Conservation (phyloP, 768 basidiomycete species). For the Suillus variegatus region DNA sequence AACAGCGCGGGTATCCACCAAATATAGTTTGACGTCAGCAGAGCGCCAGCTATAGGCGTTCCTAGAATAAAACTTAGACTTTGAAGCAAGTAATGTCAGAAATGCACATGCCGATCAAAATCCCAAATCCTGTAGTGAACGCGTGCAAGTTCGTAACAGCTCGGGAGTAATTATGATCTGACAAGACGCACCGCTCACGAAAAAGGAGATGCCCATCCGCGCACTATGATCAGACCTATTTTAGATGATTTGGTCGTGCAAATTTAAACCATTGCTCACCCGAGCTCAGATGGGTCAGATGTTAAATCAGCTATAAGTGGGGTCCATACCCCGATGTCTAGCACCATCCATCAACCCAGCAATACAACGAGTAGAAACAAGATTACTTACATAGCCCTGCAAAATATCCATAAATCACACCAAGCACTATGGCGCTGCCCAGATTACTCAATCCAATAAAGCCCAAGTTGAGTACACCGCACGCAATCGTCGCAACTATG, state of each 20-base stretch:
- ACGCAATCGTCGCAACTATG: constrained; percentile 33
- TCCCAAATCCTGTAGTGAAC: constrained; percentile 16
- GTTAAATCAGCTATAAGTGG: constrained; percentile 48
- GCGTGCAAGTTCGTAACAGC: not conserved
- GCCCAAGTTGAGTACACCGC: constrained; percentile 42
- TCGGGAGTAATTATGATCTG: not conserved
- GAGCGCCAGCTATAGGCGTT: constrained; percentile 56
- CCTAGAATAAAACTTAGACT: constrained; percentile 30
- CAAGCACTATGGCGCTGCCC: constrained; percentile 39
- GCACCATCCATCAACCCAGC: not conserved
- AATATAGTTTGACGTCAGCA: constrained; percentile 50
- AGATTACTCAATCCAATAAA: constrained; percentile 41
- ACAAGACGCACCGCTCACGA: constrained; percentile 8
- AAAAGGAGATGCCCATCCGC: constrained; percentile 26
- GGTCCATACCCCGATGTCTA: constrained; percentile 40
- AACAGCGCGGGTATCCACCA: constrained; percentile 62
- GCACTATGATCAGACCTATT: constrained; percentile 14
- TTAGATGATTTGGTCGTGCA: not conserved
- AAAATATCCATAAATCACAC: constrained; percentile 49
- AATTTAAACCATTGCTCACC: constrained; percentile 26
- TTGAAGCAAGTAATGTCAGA: not conserved
- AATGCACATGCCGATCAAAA: constrained; percentile 23
- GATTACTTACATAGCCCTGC: constrained; percentile 39
- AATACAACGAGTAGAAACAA: not conserved
- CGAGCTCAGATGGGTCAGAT: constrained; percentile 50